Conservation (phyloP, 768 basidiomycete genomes). For the Amanita fuliginea region DNA sequence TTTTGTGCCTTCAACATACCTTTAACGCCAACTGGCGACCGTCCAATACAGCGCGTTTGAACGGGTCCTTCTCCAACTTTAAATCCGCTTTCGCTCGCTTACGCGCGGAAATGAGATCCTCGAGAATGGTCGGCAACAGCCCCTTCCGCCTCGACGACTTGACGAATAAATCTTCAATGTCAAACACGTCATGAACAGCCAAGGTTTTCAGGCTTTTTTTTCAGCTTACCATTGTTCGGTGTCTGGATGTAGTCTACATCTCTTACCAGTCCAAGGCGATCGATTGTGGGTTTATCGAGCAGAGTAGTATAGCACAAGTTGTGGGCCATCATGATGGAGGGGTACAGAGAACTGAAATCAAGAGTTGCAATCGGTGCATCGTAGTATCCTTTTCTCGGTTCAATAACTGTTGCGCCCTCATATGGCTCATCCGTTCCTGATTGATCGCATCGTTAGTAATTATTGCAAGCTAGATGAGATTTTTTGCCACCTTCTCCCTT, state of each 20-base stretch:
- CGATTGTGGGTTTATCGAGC: constrained; percentile 70
- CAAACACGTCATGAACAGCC: neutral
- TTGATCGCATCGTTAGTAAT: constrained; percentile 1
- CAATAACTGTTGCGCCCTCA: constrained; percentile 98
- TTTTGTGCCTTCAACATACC: constrained; percentile 28
- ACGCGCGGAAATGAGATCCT: constrained; percentile 87
- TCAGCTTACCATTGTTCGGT: constrained; percentile 76
- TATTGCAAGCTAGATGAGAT: neutral
- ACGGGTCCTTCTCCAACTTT: constrained; percentile 94
- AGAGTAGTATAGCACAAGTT: constrained; percentile 97
- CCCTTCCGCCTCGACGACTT: constrained; percentile 71
- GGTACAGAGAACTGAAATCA: constrained; percentile 97
- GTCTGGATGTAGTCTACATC: constrained; percentile 90
- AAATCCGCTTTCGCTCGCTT: constrained; percentile 93
- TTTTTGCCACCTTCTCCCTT: constrained; percentile 68
- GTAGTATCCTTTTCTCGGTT: constrained; percentile 93
- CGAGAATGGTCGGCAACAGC: constrained; percentile 81
- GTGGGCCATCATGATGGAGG: constrained; percentile 99
- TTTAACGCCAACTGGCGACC: constrained; percentile 96
- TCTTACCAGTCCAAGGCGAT: constrained; percentile 65
- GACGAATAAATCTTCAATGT: constrained; percentile 67
- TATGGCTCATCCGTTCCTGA: constrained; percentile 91
- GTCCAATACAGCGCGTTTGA: constrained; percentile 93
- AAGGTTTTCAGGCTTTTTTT: neutral
- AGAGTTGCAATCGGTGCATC: constrained; percentile 95